A percentile compares a stretch with the other conserved stretches of the same genome.
Evolutionary conservation across 805 yeast species (phyloP).

Genomic region (Scheffersomyces stipitis): DNA sequence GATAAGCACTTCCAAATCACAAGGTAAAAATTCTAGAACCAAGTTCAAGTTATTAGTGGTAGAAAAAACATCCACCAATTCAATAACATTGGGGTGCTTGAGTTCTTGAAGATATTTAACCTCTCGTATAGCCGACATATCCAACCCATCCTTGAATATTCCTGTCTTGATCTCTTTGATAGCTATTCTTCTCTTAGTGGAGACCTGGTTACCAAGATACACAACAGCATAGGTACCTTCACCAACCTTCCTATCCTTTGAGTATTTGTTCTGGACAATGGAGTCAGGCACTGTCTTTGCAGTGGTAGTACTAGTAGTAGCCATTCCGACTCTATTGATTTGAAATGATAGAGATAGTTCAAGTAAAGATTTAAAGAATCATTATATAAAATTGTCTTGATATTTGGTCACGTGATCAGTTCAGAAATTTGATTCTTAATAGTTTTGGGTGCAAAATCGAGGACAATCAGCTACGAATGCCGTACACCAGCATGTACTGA

Average conservation of each 20-base stretch:
- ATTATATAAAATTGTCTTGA: too few relatives aligned
- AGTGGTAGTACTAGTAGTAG: too few relatives aligned
- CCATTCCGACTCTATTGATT: too few relatives aligned
- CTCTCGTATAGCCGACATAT: slow-evolving; percentile 96
- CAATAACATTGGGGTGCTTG: slow-evolving; percentile 75
- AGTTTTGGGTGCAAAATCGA: too few relatives aligned
- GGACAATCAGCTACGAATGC: too few relatives aligned
- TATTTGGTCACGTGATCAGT: too few relatives aligned
- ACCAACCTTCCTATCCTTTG: slow-evolving; percentile 83
- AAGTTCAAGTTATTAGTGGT: slow-evolving; percentile 66
- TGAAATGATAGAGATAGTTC: too few relatives aligned
- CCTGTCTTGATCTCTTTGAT: slow-evolving; percentile 95
- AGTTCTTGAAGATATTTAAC: slow-evolving; percentile 85
- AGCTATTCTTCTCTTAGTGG: slow-evolving; percentile 65
- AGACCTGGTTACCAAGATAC: slow-evolving; percentile 70
- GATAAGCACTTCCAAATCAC: slow-evolving; percentile 87
- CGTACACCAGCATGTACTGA: too few relatives aligned
- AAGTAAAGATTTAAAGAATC: too few relatives aligned
- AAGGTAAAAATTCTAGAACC: slow-evolving; percentile 90
- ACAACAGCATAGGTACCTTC: slow-evolving; percentile 99
- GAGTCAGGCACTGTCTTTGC: too few relatives aligned
- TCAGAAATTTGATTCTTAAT: too few relatives aligned
- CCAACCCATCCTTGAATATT: slow-evolving; percentile 91
- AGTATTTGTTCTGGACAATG: too few relatives aligned
- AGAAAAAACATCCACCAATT: slow-evolving; percentile 83